phyloP scores from a whole-genome alignment of 2,329 filamentous ascomycete genomes.

The Curvularia verruculosa region DNA sequence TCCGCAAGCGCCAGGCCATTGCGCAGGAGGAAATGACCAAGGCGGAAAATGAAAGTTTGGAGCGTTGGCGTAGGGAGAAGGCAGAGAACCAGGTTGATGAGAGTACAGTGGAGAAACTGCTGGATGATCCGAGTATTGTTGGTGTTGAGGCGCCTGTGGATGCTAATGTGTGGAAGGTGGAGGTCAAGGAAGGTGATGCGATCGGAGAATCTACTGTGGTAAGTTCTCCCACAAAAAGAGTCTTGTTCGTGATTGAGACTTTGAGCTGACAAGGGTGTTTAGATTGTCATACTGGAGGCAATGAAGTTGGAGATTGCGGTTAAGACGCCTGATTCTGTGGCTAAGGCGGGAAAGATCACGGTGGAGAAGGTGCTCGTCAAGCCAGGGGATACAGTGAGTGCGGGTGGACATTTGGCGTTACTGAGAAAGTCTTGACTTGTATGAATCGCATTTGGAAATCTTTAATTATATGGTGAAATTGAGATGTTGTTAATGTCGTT shows the following conservation, averaged over 20 bases:
- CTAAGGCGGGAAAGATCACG: constrained; percentile 25
- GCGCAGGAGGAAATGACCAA: constrained; percentile 58
- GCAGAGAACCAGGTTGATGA: constrained; percentile 54
- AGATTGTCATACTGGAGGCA: constrained; percentile 53
- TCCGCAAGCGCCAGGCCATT: constrained; percentile 54
- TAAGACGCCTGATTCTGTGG: constrained; percentile 41
- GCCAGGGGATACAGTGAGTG: constrained; percentile 50
- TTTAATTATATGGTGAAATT: background rate
- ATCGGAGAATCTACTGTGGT: constrained; percentile 44
- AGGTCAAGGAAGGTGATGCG: constrained; percentile 47
- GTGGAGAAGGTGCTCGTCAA: constrained; percentile 53
- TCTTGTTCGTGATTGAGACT: background rate
- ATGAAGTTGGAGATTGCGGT: constrained; percentile 58
- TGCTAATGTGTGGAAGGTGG: constrained; percentile 56
- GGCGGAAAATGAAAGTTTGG: constrained; percentile 54
- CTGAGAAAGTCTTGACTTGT: constrained; percentile 9
- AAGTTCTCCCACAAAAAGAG: constrained; percentile 5
- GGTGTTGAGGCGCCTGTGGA: constrained; percentile 53
- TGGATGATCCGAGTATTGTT: constrained; percentile 52
- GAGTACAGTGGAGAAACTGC: constrained; percentile 56
- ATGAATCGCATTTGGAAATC: background rate
- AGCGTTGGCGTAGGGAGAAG: constrained; percentile 53
- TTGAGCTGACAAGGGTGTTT: background rate
- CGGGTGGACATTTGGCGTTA: constrained; percentile 44
- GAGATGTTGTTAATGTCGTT: no score